phyloP scores from a whole-genome alignment of 2,329 filamentous ascomycete genomes.

The Nemania sp. region DNA sequence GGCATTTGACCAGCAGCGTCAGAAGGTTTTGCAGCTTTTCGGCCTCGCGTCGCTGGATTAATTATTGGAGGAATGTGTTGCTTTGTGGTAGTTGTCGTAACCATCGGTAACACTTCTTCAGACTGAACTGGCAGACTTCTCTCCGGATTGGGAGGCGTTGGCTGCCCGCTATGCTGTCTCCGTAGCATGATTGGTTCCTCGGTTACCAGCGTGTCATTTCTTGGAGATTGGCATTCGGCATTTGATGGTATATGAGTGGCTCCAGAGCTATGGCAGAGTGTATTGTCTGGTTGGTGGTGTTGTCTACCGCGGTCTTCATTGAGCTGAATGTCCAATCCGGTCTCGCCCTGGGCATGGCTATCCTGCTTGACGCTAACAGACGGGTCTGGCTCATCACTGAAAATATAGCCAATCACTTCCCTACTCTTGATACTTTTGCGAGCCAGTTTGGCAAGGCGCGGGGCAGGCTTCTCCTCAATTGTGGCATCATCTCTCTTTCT shows the following conservation, averaged over 20 bases:
- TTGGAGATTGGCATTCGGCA: not conserved
- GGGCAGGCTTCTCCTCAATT: conserved; percentile 29
- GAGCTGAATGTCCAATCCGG: not conserved
- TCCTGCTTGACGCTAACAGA: not conserved
- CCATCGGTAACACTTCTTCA: conserved; percentile 2
- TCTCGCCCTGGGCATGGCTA: not conserved
- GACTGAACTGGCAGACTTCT: not conserved
- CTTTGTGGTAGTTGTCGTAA: conserved; percentile 8
- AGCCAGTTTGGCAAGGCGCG: conserved; percentile 37
- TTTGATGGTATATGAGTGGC: not conserved
- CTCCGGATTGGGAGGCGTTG: not conserved
- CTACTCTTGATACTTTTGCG: conserved; percentile 40
- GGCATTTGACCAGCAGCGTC: conserved; percentile 56
- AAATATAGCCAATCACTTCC: conserved; percentile 40
- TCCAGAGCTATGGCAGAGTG: not conserved
- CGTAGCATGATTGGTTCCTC: not conserved
- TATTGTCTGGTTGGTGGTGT: not conserved
- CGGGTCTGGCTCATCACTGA: conserved; percentile 32
- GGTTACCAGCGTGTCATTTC: not conserved
- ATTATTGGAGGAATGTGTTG: conserved; percentile 2
- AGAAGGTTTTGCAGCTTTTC: conserved; percentile 56
- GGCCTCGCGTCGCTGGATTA: conserved; percentile 52
- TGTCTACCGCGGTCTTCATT: not conserved
- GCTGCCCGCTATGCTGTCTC: conserved; percentile 12
- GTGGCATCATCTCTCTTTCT: conserved; percentile 11